These are phyloP conservation scores for Salpingoeca rosetta DNA, from an alignment of 78 protist species.

Conservation along the genomic window DNA sequence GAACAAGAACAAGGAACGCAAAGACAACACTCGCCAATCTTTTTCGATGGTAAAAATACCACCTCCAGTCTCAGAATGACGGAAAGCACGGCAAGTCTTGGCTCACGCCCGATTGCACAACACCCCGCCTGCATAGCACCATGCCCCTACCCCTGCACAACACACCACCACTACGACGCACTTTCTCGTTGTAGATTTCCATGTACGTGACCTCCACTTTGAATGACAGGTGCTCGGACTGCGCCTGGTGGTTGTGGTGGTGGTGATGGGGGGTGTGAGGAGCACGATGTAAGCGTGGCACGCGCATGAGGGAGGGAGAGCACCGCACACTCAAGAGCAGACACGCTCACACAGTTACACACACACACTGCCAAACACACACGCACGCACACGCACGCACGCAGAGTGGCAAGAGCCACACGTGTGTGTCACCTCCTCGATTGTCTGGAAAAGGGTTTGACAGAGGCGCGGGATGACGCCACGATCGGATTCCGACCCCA, in stretches of 20 bases:
- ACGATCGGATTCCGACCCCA: background rate
- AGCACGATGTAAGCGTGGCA: background rate
- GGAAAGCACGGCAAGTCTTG: no score
- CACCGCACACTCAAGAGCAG: background rate
- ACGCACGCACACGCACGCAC: no score
- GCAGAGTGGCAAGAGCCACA: no score
- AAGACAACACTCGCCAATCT: no score
- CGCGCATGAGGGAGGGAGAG: conserved; percentile 10
- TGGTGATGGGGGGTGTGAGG: background rate
- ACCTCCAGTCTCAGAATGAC: no score
- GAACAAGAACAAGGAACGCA: no score
- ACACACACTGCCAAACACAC: no score
- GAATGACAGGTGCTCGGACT: background rate
- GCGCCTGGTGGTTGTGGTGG: background rate
- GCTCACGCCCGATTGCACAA: no score
- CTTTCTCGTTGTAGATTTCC: conserved; percentile 69
- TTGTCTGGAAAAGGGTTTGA: background rate
- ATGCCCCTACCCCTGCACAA: no score
- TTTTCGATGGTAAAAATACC: no score
- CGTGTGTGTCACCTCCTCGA: background rate
- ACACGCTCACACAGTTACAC: background rate
- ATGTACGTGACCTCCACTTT: conserved; percentile 39
- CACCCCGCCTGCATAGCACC: no score
- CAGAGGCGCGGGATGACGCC: conserved; percentile 23
- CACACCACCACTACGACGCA: no score